These are phyloP conservation scores for Lepiota venenata DNA, from an alignment of 768 basidiomycete species.

Conservation along the genomic window DNA sequence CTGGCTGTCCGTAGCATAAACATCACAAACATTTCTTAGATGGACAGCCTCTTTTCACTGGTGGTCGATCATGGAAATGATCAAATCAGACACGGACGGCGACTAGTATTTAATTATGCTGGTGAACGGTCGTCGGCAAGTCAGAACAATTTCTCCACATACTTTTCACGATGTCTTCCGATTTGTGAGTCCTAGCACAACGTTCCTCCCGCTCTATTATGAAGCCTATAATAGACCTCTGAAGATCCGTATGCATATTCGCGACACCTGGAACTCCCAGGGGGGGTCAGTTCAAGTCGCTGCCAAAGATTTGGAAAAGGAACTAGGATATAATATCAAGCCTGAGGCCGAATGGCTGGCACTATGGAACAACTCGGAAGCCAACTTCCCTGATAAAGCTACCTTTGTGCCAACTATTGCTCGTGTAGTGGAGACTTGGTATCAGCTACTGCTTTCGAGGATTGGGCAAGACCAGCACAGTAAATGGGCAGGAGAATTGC, in stretches of 20 bases:
- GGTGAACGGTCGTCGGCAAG: too few species aligned
- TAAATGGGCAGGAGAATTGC: constrained; percentile 34
- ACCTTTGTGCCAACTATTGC: constrained; percentile 31
- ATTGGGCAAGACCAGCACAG: constrained; percentile 29
- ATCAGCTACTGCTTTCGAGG: constrained; percentile 28
- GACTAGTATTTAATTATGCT: too few species aligned
- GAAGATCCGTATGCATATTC: constrained; percentile 33
- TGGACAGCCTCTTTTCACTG: too few species aligned
- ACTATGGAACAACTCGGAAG: constrained; percentile 29
- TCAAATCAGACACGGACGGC: too few species aligned
- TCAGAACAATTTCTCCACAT: not conserved
- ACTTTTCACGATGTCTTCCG: constrained; percentile 8
- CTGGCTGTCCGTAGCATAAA: too few species aligned
- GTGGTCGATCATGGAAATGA: too few species aligned
- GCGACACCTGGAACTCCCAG: constrained; percentile 33
- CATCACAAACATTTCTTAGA: too few species aligned
- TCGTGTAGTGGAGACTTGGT: constrained; percentile 29
- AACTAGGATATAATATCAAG: constrained; percentile 30
- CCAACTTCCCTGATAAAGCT: constrained; percentile 27
- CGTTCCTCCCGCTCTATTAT: not conserved
- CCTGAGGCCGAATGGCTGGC: constrained; percentile 31
- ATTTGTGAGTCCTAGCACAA: constrained; percentile 10
- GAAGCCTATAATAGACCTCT: constrained; percentile 24
- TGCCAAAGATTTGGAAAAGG: constrained; percentile 23
- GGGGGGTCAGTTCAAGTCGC: constrained; percentile 24